A percentile compares a stretch with the other conserved stretches of the same genome.
Conservation (phyloP, 2,329 filamentous ascomycete genomes). For the Colletotrichum gigasporum region DNA sequence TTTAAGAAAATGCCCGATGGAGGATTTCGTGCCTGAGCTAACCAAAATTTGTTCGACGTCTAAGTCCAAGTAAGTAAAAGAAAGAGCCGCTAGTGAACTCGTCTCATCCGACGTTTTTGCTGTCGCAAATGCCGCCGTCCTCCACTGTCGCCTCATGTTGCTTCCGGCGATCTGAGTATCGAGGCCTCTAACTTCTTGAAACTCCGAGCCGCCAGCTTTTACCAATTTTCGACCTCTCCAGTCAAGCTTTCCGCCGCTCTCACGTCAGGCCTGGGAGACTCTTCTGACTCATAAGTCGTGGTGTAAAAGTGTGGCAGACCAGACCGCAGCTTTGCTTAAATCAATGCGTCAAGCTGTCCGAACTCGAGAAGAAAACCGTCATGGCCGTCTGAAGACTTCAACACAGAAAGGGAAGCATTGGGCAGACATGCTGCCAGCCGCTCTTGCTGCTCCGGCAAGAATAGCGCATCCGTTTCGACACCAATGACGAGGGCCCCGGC, state of each 20-base stretch:
- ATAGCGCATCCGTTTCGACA: conserved; percentile 45
- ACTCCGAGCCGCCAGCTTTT: too few species aligned
- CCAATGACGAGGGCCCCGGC: conserved; percentile 43
- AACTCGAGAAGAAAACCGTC: conserved; percentile 49
- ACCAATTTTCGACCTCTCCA: conserved; percentile 58
- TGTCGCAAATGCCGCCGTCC: too few species aligned
- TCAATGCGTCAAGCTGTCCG: conserved; percentile 40
- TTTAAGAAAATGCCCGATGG: too few species aligned
- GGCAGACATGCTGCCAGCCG: conserved; percentile 41
- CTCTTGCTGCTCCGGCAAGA: conserved; percentile 43
- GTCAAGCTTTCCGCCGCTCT: not conserved
- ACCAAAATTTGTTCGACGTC: too few species aligned
- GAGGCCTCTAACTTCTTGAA: too few species aligned
- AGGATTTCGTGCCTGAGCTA: too few species aligned
- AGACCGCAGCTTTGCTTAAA: conserved; percentile 33
- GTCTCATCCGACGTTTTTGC: too few species aligned
- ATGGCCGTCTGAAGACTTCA: conserved; percentile 44
- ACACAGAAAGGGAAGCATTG: conserved; percentile 37
- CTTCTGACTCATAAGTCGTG: not conserved
- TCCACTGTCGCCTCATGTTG: too few species aligned
- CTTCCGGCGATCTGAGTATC: too few species aligned
- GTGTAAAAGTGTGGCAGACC: not conserved
- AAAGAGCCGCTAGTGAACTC: too few species aligned
- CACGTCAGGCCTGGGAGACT: not conserved
- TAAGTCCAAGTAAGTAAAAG: too few species aligned